These are phyloP conservation scores for Suillus tomentosus DNA, from an alignment of 768 basidiomycete genomes.

Conservation along the genomic window DNA sequence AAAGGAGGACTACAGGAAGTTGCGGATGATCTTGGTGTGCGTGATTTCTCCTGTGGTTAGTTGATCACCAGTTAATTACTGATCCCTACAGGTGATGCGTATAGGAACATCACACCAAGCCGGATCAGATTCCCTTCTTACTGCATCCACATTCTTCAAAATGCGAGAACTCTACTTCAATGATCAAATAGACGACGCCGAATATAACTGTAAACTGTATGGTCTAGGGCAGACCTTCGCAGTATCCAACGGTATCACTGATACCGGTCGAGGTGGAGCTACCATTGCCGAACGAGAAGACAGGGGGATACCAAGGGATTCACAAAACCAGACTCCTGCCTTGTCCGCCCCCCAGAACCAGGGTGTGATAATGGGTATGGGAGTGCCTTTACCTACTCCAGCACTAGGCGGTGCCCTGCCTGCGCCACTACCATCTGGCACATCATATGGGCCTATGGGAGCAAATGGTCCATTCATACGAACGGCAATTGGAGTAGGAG, in stretches of 20 bases:
- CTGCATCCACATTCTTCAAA: constrained; percentile 94
- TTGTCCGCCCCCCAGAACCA: constrained; percentile 40
- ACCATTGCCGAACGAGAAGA: constrained; percentile 86
- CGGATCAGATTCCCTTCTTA: constrained; percentile 95
- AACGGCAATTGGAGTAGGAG: constrained; percentile 55
- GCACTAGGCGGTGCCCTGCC: constrained; percentile 42
- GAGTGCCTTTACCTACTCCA: constrained; percentile 41
- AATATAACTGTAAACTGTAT: constrained; percentile 83
- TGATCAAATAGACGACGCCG: constrained; percentile 80
- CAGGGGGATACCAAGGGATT: constrained; percentile 48
- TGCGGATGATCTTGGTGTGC: constrained; percentile 91
- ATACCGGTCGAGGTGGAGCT: constrained; percentile 67
- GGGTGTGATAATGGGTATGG: constrained; percentile 51
- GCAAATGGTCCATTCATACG: constrained; percentile 67
- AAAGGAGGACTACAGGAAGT: constrained; percentile 93
- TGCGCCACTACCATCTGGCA: constrained; percentile 45
- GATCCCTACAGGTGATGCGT: constrained; percentile 67
- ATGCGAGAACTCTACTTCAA: constrained; percentile 92
- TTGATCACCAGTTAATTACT: background rate
- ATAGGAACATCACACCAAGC: constrained; percentile 94
- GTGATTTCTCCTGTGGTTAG: constrained; percentile 28
- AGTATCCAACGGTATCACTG: constrained; percentile 63
- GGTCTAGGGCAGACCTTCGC: constrained; percentile 82
- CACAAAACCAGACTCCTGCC: constrained; percentile 58
- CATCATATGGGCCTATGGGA: constrained; percentile 62